phyloP scores from a whole-genome alignment of 2,329 filamentous ascomycete species.

The Penicillium sp. region DNA sequence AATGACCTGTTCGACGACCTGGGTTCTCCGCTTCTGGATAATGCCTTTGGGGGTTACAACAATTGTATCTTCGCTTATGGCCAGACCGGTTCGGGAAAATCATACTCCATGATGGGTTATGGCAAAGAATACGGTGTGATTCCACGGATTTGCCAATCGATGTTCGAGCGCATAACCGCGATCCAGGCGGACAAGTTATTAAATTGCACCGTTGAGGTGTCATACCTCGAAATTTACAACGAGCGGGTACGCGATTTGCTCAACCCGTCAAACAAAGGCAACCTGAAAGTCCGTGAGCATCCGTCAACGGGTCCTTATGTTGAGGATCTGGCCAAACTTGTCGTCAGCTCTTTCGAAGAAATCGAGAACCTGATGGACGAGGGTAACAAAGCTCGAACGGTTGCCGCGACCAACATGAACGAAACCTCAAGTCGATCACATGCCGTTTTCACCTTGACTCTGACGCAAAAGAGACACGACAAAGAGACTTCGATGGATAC shows the following conservation, averaged over 20 bases:
- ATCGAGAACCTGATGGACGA: slow-evolving; percentile 99
- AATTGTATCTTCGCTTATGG: slow-evolving; percentile 99
- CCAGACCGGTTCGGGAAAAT: slow-evolving; percentile 97
- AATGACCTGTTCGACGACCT: slow-evolving; percentile 85
- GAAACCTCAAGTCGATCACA: slow-evolving; percentile 98
- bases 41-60: slow-evolving; percentile 98
- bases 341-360: slow-evolving; percentile 88
- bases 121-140: slow-evolving; percentile 95
- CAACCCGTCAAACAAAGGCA: slow-evolving; percentile 93
- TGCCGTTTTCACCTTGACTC: slow-evolving; percentile 92
- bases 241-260: slow-evolving; percentile 93
- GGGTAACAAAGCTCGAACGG: slow-evolving; percentile 96
- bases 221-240: slow-evolving; percentile 99
- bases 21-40: slow-evolving; percentile 87
- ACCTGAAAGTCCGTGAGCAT: slow-evolving; percentile 95
- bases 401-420: slow-evolving; percentile 99
- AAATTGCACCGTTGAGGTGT: slow-evolving; percentile 93
- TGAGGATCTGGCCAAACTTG: slow-evolving; percentile 92
- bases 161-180: slow-evolving; percentile 82
- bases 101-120: slow-evolving; percentile 99
- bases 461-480: slow-evolving; percentile 92
- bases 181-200: slow-evolving; percentile 73
- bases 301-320: slow-evolving; percentile 97
- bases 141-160: slow-evolving; percentile 93
- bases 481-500: slow-evolving; percentile 93